Evolutionary conservation across 148 eudicot species (phyloP).

Genomic region (Amaranthus palmeri): DNA sequence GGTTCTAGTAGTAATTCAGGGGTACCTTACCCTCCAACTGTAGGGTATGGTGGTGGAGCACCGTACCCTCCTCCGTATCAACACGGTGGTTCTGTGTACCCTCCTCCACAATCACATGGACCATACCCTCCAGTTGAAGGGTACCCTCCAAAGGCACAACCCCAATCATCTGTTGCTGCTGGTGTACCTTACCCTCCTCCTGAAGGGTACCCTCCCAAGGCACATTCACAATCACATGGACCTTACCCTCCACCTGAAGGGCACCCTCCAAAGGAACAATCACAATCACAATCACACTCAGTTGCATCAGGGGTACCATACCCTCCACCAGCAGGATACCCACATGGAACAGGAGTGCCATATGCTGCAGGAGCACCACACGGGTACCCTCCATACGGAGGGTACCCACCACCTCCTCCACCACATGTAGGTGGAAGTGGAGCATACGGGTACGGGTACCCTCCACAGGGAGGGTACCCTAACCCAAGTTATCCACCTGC

Average conservation of each 20-base stretch:
- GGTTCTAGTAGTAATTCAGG: not conserved
- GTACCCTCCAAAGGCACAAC: slow-evolving; percentile 13
- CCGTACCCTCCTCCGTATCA: slow-evolving; percentile 9
- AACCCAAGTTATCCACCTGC: slow-evolving; percentile 14
- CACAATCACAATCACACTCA: not conserved
- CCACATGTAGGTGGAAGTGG: not conserved
- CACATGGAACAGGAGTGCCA: slow-evolving; percentile 12
- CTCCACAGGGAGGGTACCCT: slow-evolving; percentile 25
- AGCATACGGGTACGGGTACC: slow-evolving; percentile 15
- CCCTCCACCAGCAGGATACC: not conserved
- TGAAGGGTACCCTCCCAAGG: not conserved
- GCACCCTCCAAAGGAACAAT: no score
- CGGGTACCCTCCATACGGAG: slow-evolving; percentile 14
- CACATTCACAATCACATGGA: not conserved
- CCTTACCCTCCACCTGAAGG: not conserved
- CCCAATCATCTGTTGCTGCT: not conserved
- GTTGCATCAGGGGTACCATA: not conserved
- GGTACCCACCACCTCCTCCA: slow-evolving; percentile 17
- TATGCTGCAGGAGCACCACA: slow-evolving; percentile 2
- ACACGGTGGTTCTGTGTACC: slow-evolving; percentile 11
- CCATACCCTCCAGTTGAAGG: slow-evolving; percentile 13
- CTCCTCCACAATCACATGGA: slow-evolving; percentile 4
- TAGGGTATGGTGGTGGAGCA: slow-evolving; percentile 8
- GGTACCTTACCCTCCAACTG: slow-evolving; percentile 14
- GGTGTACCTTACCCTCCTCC: slow-evolving; percentile 13